Evolutionary conservation across 345 rosid species (phyloP), one percentile per base, ranked within the genome.

Genomic region (Citrus sp.): DNA sequence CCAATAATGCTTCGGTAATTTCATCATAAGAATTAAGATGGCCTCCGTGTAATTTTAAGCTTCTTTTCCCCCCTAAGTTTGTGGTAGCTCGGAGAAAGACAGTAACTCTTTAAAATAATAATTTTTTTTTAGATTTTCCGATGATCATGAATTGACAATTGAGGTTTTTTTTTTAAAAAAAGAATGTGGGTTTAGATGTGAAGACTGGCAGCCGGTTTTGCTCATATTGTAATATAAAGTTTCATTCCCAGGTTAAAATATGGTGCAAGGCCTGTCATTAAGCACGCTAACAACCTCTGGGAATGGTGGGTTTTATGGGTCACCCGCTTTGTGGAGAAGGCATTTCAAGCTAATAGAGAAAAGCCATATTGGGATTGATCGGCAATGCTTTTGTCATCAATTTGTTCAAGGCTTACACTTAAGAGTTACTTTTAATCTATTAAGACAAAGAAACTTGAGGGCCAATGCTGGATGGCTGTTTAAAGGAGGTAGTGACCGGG

Each of bases 401-500:
- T 73, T 75, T 61, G 67, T 83, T 46, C 85, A 79, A 78, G 80
- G 78, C 40, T 78, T 87, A 34, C 30, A 76, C 70, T 68, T 85
- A 24, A 62, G 80, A 37, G 82, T 86, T 65, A 85, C 82, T 5
- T 67, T 78, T 46, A 78, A 75, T 49, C 56, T 71, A 38, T 3
- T 70, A 32, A 84, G 85, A 49, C 81, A 73, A 67, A 87, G 89
- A 75, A 86, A 83, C 60, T 78, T 84, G 79, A 84, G 84, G 84
- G 92, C 87, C 82, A 83, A 88, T 83, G 99, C 97, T 70, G 93
- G 94, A 78, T 93, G 97, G 94, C 89, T 92, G 24, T 95, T 95
- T 80, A 88, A 76, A 83, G 90, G 88, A 7, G 90, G 90, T 77
- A 87, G 87, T 78, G 88, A 87, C 28, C 86, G 88, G 85, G 89